Base-by-base conservation (phyloP, 106 monocot species). In the Acorus calamus region DNA sequence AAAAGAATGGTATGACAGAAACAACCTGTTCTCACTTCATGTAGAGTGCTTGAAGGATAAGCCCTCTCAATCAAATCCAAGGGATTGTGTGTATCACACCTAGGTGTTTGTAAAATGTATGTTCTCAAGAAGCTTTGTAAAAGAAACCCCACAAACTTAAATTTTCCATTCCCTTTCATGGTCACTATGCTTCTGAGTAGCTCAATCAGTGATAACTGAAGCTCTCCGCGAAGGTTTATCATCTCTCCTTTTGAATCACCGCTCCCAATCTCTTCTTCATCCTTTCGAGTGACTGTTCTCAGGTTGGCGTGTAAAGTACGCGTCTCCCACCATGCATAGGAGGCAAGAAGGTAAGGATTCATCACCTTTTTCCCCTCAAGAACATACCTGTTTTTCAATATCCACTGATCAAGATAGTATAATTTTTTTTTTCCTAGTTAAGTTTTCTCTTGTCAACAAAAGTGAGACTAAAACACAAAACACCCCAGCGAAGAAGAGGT, bases 41-140 rank as follows among this genome's bases (percentile, higher is more conserved):
- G 77, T 60, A 77, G 61, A 55, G 60, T 56, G 54, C 71, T 66
- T 55, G 61, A 49, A 47, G 77, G 77, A 64, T 77, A 71, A 55
- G 53, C 12, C 43, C 1, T 49, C 14, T 61, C 46, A 42, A 6
- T 66, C 11, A 49, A 9, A 10, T 66, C 44, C 10, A 44, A n/a
- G 42, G 6, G 45, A 11, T 9, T 14, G 14, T 14, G 42, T 2
- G 11, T 14, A 44, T 49, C 41, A 61, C 71, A 51, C 8, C 77
- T 4, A 11, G 77, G 77, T 55, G 57, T 56, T 47, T 77, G 77
- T 8, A 56, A 66, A 12, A 77, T 66, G 50, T 77, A 77, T 55
- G 77, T 77, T 55, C 71, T 77, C 71, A 69, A 77, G 45, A 77
- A 45, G 52, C 77, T 77, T 71, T 61, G 59, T 53, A 66, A 66